Percentiles rank a stretch among this genome's conserved stretches.
These are phyloP conservation scores for Diaporthe capsici DNA, from an alignment of 2,329 filamentous ascomycete species.

Conservation along the genomic window DNA sequence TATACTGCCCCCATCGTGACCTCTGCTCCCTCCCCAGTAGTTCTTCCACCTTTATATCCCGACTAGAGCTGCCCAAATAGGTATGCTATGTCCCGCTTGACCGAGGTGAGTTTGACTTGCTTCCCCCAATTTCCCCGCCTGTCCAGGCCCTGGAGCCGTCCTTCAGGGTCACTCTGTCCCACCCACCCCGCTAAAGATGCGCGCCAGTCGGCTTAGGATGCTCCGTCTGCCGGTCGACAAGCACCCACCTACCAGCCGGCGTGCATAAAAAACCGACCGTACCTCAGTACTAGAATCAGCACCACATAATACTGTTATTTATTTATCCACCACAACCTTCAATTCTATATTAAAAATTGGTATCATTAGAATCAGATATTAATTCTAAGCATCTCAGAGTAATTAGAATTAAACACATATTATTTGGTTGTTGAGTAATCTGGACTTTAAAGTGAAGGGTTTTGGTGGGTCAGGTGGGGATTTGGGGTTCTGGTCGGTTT, in stretches of 20 bases:
- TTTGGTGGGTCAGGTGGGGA: no score
- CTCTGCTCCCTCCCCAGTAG: constrained; percentile 9
- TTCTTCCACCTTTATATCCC: constrained; percentile 23
- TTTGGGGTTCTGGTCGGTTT: no score
- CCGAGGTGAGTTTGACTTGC: constrained; percentile 27
- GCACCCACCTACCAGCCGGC: background rate
- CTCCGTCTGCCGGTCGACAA: constrained; percentile 29
- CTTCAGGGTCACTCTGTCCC: constrained; percentile 25
- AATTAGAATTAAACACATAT: no score
- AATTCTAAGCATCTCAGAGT: no score
- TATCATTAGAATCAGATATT: no score
- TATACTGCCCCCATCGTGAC: constrained; percentile 35
- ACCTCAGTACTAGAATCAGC: no score
- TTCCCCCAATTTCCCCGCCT: constrained; percentile 34
- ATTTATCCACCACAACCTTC: no score
- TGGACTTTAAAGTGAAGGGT: no score
- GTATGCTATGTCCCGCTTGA: constrained; percentile 28
- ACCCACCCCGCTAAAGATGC: constrained; percentile 34
- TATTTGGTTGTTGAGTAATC: no score
- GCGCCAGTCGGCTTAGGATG: constrained; percentile 42
- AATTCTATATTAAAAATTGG: no score
- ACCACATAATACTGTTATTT: no score
- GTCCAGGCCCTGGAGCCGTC: constrained; percentile 16
- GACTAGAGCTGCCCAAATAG: constrained; percentile 17
- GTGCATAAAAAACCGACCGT: no score